Evolutionary conservation across 208 protist genomes (phyloP).

Genomic region (Wallacemonas collosoma): DNA sequence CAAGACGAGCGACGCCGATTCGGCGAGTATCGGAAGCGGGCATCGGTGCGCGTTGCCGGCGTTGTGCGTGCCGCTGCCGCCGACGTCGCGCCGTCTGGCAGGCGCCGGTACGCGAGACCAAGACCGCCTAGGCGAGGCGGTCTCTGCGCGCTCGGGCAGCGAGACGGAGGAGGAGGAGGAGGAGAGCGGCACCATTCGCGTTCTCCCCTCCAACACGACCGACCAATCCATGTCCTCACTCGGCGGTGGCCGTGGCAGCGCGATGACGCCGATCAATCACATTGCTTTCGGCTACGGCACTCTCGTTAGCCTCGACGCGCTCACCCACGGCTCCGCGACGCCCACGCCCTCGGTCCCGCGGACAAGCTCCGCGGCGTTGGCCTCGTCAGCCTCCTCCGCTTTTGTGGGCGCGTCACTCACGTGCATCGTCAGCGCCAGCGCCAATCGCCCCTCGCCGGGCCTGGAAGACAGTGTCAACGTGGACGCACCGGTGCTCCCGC

Average conservation of each 20-base stretch:
- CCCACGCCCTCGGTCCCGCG: not conserved
- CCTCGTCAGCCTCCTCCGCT: not conserved
- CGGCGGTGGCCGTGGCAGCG: not conserved
- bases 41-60: too few species aligned
- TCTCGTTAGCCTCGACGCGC: not conserved
- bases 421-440: not conserved
- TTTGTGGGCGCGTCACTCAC: not conserved
- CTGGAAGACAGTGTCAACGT: slow-evolving; percentile 2
- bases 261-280: not conserved
- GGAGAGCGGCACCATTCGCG: slow-evolving; percentile 8
- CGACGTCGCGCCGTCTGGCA: too few species aligned
- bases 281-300: not conserved
- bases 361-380: not conserved
- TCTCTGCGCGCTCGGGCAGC: too few species aligned
- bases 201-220: not conserved
- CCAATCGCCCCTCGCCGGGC: not conserved
- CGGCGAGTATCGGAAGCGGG: too few species aligned
- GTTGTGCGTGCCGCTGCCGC: not conserved
- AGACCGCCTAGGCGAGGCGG: too few species aligned
- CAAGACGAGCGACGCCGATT: not conserved
- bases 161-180: not conserved
- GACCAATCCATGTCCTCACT: not conserved
- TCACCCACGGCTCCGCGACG: not conserved
- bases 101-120: too few species aligned
- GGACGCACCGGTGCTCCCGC: not conserved